Base-by-base conservation (phyloP, 768 basidiomycete genomes). In the Podaxis sp. region DNA sequence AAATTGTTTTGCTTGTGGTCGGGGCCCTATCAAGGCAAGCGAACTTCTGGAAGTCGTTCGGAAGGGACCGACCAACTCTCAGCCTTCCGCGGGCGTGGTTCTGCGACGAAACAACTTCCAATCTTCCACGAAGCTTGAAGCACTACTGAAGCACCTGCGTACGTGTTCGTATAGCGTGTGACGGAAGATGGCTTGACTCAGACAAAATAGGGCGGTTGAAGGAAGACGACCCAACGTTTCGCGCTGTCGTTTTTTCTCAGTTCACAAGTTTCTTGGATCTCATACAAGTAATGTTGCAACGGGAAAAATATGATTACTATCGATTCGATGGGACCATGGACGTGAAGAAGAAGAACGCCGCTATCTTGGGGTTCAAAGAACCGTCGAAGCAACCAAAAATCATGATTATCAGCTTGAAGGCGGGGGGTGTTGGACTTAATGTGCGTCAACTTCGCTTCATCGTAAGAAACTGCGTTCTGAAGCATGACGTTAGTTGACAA, bases 301-400 rank as follows among this genome's bases (percentile, higher is more conserved):
- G 90, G 19, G 91, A 95, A 68, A 73, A 75, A 1, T 79, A 93
- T 64, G 76, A 84, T 47, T 87, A 85, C 68, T 87, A 86, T 66
- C 85, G 96, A 19, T 94, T 98, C 68, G 96, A 98, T 71, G 96
- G 96, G 1, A 86, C 92, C 0, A 94, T 98, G 92, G 88, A 88
- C 67, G 80, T 96, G 65, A 91, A 89, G 75, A 90, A 89, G 71
- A 83, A 93, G 59, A 85, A 82, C 41, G 82, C 82, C 8, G 90
- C 93, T 2, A 80, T 98, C 41, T 79, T 85, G 47, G 87, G 87
- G 64, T 98, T 98, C 79, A 90, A 86, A 67, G 75, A 81, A 19
- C 76, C 84, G 2, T 88, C 86, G 5, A 79, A 83, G 60, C 86
- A 82, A 66, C 89, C 93, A 0, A 90, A 93, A 71, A 80, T 96